Conservation (phyloP, 306 rosid genomes). For the Delonix regia region DNA sequence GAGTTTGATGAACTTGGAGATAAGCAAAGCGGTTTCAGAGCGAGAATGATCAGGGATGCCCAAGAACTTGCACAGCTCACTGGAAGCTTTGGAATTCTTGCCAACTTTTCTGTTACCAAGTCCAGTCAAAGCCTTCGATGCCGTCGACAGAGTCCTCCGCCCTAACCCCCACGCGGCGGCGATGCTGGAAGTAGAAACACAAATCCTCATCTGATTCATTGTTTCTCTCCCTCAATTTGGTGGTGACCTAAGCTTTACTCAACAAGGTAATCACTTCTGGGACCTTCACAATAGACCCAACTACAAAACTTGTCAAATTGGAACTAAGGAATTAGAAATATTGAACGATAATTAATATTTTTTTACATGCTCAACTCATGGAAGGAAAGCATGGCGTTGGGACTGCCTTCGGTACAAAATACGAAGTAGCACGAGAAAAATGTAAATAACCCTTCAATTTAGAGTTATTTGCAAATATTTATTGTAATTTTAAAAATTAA, state of each 20-base stretch:
- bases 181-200: not conserved
- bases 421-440: too few relatives aligned
- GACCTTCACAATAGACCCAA: not conserved
- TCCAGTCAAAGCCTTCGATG: slow-evolving; percentile 42
- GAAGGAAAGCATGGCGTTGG: too few relatives aligned
- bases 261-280: not conserved
- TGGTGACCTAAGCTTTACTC: not conserved
- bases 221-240: not conserved
- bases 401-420: too few relatives aligned
- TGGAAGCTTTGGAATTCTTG: slow-evolving; percentile 40
- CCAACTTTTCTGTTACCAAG: slow-evolving; percentile 34
- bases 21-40: slow-evolving; percentile 45
- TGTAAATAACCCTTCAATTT: too few relatives aligned
- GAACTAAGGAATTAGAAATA: not conserved
- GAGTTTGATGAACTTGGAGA: slow-evolving; percentile 68
- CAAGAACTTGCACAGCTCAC: slow-evolving; percentile 59
- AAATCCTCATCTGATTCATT: slow-evolving; percentile 2
- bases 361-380: not conserved
- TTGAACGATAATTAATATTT: too few relatives aligned
- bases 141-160: slow-evolving; percentile 46
- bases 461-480: too few relatives aligned
- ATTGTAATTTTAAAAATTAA: too few relatives aligned
- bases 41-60: slow-evolving; percentile 56
- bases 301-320: not conserved
- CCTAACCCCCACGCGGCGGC: not conserved